Base-by-base conservation (phyloP, 2,329 filamentous ascomycete genomes). In the Fusarium papillatum region DNA sequence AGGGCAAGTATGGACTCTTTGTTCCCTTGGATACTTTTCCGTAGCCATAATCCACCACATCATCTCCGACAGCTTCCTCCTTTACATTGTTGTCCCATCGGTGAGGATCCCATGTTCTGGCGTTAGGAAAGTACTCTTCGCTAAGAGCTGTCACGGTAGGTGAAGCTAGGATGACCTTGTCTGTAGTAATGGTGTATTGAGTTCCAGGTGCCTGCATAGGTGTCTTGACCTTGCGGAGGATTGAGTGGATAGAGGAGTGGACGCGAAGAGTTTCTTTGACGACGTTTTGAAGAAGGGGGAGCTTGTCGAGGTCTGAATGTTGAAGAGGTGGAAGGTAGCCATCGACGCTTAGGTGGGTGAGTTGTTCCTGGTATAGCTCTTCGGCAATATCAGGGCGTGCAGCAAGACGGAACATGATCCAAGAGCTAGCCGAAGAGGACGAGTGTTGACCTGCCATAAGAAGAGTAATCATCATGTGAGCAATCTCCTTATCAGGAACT, bases 391-490 rank as follows among this genome's bases (percentile, higher is more conserved):
- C 89, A 0, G 94, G 94, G 19, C 92, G 87, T 2, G 92, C 90
- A 13, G 94, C 94, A 4, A 96, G 88, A 61, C 92, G 93, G 16
- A 96, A 88, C 77, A 96, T 85, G 76, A 95, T 94, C 94, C 94
- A 96, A 11, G 93, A 89, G 77, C 92, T 92, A n/a, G 93, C 93
- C 1, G 94, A 93, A 7, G 94, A 93, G 0, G 94, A 95, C 2
- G 93, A 94, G 85, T 96, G 94, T 81, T 97, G 94, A 63, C 94
- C 94, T 14, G 93, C 94, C 94, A 97, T 96, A 64, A 96, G 89
- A 19, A 96, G 88, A 0, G 94, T 94, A 80, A 96, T 96, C 94
- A 96, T 95, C 88, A 96, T 94, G 83, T 95, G 92, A 0, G 94
- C 94, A 64, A 96, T 91, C 81, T 96, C 94, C 76, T 92, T 89